Evolutionary conservation across 2,329 filamentous ascomycete species (phyloP).

Genomic region (Monosporascus sp.): DNA sequence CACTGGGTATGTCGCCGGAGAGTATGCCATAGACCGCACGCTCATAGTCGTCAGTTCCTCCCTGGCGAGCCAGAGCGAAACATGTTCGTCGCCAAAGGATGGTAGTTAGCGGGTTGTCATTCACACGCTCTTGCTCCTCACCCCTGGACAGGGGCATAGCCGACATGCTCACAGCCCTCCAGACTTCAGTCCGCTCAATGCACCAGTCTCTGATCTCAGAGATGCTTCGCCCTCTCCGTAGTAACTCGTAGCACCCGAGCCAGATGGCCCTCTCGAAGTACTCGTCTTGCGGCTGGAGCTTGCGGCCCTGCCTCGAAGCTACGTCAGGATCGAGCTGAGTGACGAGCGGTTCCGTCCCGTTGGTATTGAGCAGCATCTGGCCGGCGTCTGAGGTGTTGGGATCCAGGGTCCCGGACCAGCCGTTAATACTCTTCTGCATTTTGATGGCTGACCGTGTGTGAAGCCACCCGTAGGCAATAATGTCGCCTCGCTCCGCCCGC

Average conservation of each 20-base stretch:
- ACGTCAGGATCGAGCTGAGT: slow-evolving; percentile 93
- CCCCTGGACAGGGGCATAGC: slow-evolving; percentile 57
- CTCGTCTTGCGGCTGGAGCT: slow-evolving; percentile 75
- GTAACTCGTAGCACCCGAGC: slow-evolving; percentile 89
- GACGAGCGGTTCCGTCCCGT: slow-evolving; percentile 61
- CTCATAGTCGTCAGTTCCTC: slow-evolving; percentile 71
- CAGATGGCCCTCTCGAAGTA: slow-evolving; percentile 88
- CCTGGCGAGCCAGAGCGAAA: slow-evolving; percentile 64
- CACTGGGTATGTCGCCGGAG: slow-evolving; percentile 76
- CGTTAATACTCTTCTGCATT: slow-evolving; percentile 74
- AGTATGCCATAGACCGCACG: slow-evolving; percentile 85
- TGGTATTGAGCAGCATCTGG: slow-evolving; percentile 51
- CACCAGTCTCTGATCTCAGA: slow-evolving; percentile 80
- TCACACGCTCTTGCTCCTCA: slow-evolving; percentile 37
- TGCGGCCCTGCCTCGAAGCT: slow-evolving; percentile 69
- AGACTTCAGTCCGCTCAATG: slow-evolving; percentile 76
- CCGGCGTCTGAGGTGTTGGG: slow-evolving; percentile 54
- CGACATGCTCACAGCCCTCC: slow-evolving; percentile 81
- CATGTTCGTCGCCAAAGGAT: slow-evolving; percentile 77
- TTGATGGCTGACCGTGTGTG: slow-evolving; percentile 90
- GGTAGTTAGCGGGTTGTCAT: slow-evolving; percentile 41
- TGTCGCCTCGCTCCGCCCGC: slow-evolving; percentile 71
- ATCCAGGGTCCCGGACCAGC: slow-evolving; percentile 61
- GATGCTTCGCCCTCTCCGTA: slow-evolving; percentile 76
- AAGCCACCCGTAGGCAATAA: slow-evolving; percentile 85